Percentiles rank a stretch among this genome's conserved stretches.
Evolutionary conservation across 768 basidiomycete genomes (phyloP).

Genomic region (Russula foetens): DNA sequence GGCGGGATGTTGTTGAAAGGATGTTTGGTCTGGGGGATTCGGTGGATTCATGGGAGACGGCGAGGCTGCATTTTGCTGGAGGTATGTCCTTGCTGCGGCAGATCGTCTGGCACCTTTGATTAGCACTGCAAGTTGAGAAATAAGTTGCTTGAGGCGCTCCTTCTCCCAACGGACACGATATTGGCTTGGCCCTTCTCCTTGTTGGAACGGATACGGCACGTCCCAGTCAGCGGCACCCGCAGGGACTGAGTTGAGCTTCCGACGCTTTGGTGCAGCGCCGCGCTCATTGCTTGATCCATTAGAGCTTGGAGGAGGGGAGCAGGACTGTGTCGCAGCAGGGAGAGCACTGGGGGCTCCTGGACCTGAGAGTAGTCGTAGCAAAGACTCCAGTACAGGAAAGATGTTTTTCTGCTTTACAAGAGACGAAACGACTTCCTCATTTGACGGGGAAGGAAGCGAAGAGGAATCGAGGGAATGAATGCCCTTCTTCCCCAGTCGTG

Average conservation of each 20-base stretch:
- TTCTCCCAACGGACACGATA: conserved; percentile 60
- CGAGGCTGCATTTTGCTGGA: conserved; percentile 24
- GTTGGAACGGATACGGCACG: conserved; percentile 66
- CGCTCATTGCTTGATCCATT: conserved; percentile 3
- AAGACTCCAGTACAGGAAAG: conserved; percentile 53
- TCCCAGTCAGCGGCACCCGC: conserved; percentile 81
- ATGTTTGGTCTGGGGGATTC: not conserved
- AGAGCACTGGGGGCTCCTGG: conserved; percentile 18
- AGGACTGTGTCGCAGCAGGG: not conserved
- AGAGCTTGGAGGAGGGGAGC: not conserved
- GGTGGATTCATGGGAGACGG: not conserved
- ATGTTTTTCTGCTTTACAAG: conserved; percentile 58
- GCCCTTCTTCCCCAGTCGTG: conserved; percentile 22
- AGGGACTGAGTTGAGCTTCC: conserved; percentile 59
- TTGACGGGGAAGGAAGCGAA: conserved; percentile 41
- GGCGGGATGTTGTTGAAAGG: not conserved
- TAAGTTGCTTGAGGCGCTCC: conserved; percentile 52
- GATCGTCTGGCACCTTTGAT: conserved; percentile 54
- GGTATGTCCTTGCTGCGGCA: conserved; percentile 48
- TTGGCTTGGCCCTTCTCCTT: conserved; percentile 62
- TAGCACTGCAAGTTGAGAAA: conserved; percentile 50
- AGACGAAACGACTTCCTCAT: conserved; percentile 50
- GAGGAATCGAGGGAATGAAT: conserved; percentile 32
- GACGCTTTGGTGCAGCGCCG: conserved; percentile 40
- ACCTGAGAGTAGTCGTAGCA: conserved; percentile 50